Conservation (phyloP, 2,329 filamentous ascomycete genomes). For the Albophoma yamanashiensis region DNA sequence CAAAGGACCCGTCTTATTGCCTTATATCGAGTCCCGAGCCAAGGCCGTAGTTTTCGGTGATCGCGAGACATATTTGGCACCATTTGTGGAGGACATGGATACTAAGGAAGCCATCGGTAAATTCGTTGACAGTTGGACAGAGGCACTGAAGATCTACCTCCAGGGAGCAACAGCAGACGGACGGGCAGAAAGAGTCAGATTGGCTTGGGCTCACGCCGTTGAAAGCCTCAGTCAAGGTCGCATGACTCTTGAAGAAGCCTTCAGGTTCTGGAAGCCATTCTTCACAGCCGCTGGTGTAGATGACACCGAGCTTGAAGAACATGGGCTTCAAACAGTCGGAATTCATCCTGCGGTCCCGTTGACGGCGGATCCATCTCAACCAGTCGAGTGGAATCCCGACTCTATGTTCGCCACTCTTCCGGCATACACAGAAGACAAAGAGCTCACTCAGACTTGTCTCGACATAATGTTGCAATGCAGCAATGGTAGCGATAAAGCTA, state of each 20-base stretch:
- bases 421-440: background rate
- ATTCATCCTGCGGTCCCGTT: background rate
- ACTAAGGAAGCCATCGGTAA: background rate
- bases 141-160: background rate
- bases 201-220: background rate
- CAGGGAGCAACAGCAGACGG: background rate
- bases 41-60: background rate
- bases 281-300: background rate
- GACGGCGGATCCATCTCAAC: background rate
- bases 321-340: background rate
- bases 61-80: background rate
- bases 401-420: background rate
- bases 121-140: background rate
- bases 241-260: background rate
- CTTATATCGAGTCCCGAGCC: background rate
- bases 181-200: background rate
- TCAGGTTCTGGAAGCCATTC: background rate
- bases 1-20: background rate
- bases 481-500: too few species aligned
- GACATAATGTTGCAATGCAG: background rate
- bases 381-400: background rate
- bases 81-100: background rate
- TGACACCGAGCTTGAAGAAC: background rate
- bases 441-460: background rate
- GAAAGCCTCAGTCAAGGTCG: background rate